A percentile compares a stretch with the other conserved stretches of the same genome.
Evolutionary conservation across 208 protist species (phyloP).

Genomic region (Herpetomonas tarakana): DNA sequence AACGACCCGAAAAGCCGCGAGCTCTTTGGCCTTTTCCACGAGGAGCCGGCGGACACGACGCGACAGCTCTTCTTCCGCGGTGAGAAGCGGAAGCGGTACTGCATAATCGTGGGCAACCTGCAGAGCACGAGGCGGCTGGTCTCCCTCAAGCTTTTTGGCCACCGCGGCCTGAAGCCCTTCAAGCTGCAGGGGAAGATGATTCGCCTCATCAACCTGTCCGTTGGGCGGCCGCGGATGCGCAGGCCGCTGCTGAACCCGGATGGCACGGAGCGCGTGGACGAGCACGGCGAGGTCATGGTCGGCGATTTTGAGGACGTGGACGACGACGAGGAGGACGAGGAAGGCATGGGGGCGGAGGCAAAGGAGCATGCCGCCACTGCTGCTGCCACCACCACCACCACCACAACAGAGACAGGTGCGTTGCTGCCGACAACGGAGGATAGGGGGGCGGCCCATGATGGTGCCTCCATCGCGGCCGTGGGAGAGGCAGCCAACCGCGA

Average conservation of each 20-base stretch:
- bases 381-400: neutral
- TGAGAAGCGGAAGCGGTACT: conserved; percentile 83
- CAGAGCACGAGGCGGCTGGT: conserved; percentile 49
- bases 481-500: neutral
- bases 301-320: conserved; percentile 3
- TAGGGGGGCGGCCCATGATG: neutral
- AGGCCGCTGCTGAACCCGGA: conserved; percentile 21
- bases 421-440: neutral
- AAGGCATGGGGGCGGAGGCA: neutral
- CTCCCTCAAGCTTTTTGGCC: conserved; percentile 77
- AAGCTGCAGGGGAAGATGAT: conserved; percentile 85
- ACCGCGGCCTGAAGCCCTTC: conserved; percentile 79
- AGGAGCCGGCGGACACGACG: conserved; percentile 55
- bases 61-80: conserved; percentile 77
- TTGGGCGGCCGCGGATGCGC: conserved; percentile 53
- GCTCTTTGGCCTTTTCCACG: conserved; percentile 31
- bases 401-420: neutral
- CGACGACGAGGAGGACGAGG: conserved; percentile 1
- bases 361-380: conserved; percentile 3
- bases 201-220: conserved; percentile 78
- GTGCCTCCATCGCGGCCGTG: neutral
- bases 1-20: conserved; percentile 29
- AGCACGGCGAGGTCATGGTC: conserved; percentile 4
- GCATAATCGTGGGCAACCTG: conserved; percentile 76
- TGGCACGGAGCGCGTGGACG: conserved; percentile 12